Percentiles rank a stretch among this genome's conserved stretches.
These are phyloP conservation scores for Amylocarpus encephaloides DNA, from an alignment of 2,329 filamentous ascomycete genomes.

Conservation along the genomic window DNA sequence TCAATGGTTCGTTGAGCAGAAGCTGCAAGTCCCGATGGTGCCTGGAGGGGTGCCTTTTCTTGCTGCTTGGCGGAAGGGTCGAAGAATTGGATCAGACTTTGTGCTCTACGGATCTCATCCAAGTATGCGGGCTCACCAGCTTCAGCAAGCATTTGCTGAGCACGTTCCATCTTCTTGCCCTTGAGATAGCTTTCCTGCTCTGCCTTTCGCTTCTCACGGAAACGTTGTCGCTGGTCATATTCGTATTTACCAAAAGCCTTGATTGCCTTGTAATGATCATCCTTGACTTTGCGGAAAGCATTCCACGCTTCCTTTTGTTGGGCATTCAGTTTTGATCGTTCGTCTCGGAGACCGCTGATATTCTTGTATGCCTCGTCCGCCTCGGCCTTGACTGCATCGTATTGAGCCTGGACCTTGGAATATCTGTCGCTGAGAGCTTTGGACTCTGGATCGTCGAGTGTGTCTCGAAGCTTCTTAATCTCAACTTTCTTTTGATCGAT, in stretches of 20 bases:
- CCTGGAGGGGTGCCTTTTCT: slow-evolving; percentile 61
- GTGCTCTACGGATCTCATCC: slow-evolving; percentile 85
- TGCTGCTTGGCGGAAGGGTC: slow-evolving; percentile 62
- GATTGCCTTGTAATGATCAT: slow-evolving; percentile 75
- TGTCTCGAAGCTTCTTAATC: slow-evolving; percentile 83
- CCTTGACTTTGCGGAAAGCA: slow-evolving; percentile 80
- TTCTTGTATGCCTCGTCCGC: slow-evolving; percentile 88
- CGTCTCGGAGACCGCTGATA: slow-evolving; percentile 75
- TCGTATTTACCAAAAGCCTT: slow-evolving; percentile 82
- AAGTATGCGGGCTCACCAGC: slow-evolving; percentile 82
- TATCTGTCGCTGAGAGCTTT: slow-evolving; percentile 85
- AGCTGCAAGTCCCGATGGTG: slow-evolving; percentile 68
- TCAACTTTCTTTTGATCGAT: slow-evolving; percentile 84
- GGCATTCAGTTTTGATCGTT: slow-evolving; percentile 74
- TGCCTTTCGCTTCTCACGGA: slow-evolving; percentile 69
- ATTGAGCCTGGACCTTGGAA: slow-evolving; percentile 75
- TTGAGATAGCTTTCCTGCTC: slow-evolving; percentile 71
- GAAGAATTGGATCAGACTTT: slow-evolving; percentile 84
- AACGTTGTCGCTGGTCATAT: slow-evolving; percentile 70
- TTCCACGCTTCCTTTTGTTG: slow-evolving; percentile 83
- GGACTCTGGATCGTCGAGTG: slow-evolving; percentile 83
- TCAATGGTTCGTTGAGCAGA: slow-evolving; percentile 79
- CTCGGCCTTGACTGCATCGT: slow-evolving; percentile 85
- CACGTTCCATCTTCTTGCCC: slow-evolving; percentile 69
- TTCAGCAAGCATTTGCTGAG: slow-evolving; percentile 70